A percentile compares a stretch with the other conserved stretches of the same genome.
phyloP scores from a whole-genome alignment of 306 rosid genomes.

The Citrullus amarus region DNA sequence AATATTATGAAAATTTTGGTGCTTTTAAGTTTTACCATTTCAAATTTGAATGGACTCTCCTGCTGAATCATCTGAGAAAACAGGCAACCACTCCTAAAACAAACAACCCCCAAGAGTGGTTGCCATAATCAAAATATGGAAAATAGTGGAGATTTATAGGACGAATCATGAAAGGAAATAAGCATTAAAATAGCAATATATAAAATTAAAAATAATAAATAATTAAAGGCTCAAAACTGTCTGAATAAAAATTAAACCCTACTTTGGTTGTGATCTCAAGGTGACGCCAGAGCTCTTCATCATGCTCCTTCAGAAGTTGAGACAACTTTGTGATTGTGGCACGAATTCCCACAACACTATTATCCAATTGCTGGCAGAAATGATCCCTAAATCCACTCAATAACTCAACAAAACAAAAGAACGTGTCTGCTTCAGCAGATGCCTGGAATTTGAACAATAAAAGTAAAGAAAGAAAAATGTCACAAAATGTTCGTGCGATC shows the following conservation, averaged over 20 bases:
- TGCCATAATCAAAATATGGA: neutral
- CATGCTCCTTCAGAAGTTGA: constrained; percentile 85
- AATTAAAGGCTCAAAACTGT: neutral
- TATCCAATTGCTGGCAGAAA: constrained; percentile 97
- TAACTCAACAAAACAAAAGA: constrained; percentile 95
- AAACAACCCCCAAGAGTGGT: neutral
- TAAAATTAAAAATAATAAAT: neutral
- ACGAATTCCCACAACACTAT: constrained; percentile 97
- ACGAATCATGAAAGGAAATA: neutral
- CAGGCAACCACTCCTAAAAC: neutral
- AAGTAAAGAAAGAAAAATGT: constrained; percentile 21
- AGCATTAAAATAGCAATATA: neutral
- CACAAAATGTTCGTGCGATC: neutral
- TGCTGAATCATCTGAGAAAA: neutral
- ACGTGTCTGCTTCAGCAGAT: constrained; percentile 89
- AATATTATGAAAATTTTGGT: neutral
- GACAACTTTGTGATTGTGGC: constrained; percentile 83
- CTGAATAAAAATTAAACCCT: constrained; percentile 17
- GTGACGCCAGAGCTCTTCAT: constrained; percentile 99
- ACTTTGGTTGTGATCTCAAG: constrained; percentile 95
- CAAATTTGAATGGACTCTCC: neutral
- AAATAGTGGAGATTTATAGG: neutral
- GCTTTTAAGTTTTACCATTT: neutral
- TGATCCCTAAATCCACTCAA: constrained; percentile 93
- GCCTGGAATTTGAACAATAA: constrained; percentile 45